A percentile compares a stretch with the other conserved stretches of the same genome.
Evolutionary conservation across 352 stramenopile species (phyloP).

Genomic region (Pythium guiyangense): DNA sequence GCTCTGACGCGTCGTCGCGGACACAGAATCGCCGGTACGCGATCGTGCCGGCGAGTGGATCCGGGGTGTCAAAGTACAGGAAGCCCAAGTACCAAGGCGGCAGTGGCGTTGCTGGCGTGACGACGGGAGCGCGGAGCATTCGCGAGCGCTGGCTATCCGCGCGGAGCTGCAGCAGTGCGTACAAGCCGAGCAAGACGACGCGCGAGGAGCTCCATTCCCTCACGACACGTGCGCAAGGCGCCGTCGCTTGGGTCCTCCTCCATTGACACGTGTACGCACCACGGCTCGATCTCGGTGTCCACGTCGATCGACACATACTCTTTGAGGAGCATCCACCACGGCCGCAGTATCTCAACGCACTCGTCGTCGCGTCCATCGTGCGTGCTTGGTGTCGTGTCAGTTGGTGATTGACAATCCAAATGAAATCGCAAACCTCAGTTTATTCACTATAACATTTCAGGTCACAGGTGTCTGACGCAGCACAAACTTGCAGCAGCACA

Average conservation of each 20-base stretch:
- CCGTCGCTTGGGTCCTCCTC: not conserved
- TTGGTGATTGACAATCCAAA: too few relatives aligned
- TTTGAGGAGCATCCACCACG: not conserved
- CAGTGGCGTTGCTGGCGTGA: not conserved
- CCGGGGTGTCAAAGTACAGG: too few relatives aligned
- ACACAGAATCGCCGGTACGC: too few relatives aligned
- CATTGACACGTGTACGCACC: not conserved
- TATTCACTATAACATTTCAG: too few relatives aligned
- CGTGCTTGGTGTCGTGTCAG: too few relatives aligned
- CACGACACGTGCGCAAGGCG: constrained; percentile 1
- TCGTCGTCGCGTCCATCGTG: too few relatives aligned
- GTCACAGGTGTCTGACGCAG: too few relatives aligned
- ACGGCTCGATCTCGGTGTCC: not conserved
- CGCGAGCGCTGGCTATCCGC: not conserved
- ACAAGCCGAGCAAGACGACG: not conserved
- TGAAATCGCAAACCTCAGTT: too few relatives aligned
- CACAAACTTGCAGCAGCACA: too few relatives aligned
- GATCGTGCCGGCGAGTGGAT: too few relatives aligned
- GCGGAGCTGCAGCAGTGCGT: not conserved
- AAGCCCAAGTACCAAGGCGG: not conserved
- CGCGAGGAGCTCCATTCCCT: constrained; percentile 1
- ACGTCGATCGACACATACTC: not conserved
- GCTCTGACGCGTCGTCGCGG: too few relatives aligned
- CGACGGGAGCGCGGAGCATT: too few relatives aligned
- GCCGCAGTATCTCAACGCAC: not conserved